phyloP scores from a whole-genome alignment of 345 rosid genomes.

The Aquilaria yunnanensis region DNA sequence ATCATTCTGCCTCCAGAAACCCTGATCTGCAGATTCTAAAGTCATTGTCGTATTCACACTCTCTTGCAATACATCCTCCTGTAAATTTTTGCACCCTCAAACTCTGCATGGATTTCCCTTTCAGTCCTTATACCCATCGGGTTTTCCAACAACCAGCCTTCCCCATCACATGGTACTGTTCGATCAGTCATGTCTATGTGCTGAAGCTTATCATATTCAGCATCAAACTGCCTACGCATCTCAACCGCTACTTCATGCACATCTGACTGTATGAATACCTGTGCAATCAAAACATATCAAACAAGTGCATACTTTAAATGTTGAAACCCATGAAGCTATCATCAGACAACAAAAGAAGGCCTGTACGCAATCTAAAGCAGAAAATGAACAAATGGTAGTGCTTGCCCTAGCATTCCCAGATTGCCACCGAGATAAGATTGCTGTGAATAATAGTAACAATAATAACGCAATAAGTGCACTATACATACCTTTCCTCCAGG shows the following conservation, averaged over 20 bases:
- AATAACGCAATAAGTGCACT: too few species aligned
- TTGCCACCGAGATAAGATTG: too few species aligned
- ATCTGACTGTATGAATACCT: conserved; percentile 91
- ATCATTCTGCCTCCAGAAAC: too few species aligned
- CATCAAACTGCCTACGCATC: conserved; percentile 77
- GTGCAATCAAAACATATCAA: conserved; percentile 8
- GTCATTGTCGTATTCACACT: not conserved
- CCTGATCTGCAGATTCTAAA: too few species aligned
- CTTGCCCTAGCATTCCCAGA: not conserved
- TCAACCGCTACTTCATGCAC: conserved; percentile 78
- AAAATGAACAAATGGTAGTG: too few species aligned
- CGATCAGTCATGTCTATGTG: conserved; percentile 36
- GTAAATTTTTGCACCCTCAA: conserved; percentile 68
- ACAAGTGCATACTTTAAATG: too few species aligned
- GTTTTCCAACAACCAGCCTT: conserved; percentile 69
- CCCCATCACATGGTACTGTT: conserved; percentile 29
- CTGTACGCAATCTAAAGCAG: not conserved
- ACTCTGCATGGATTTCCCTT: conserved; percentile 83
- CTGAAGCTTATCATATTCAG: conserved; percentile 32
- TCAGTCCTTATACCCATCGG: conserved; percentile 91
- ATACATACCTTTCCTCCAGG: conserved; percentile 73
- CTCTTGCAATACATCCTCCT: conserved; percentile 70
- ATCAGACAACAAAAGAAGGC: too few species aligned
- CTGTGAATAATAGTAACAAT: too few species aligned
- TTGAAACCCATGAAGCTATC: too few species aligned